These are phyloP conservation scores for Puccinia novopanici DNA, from an alignment of 1,284 basidiomycete genomes.

Conservation along the genomic window DNA sequence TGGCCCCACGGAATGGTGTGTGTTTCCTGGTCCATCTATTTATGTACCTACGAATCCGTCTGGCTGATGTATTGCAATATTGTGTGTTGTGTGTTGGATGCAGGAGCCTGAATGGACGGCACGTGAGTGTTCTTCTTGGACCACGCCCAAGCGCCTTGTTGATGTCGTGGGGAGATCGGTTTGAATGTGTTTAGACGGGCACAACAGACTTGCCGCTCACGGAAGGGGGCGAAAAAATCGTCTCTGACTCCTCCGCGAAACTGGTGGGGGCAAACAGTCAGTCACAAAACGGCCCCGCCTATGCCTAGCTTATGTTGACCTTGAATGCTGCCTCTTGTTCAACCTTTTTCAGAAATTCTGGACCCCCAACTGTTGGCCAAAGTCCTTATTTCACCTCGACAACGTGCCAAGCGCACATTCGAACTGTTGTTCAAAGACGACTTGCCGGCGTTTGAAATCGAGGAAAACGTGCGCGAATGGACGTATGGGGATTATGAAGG, in stretches of 20 bases:
- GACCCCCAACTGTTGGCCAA: conserved; percentile 77
- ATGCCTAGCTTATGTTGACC: conserved; percentile 46
- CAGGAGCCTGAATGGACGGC: conserved; percentile 44
- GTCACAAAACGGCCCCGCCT: conserved; percentile 57
- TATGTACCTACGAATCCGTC: background rate
- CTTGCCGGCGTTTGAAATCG: conserved; percentile 40
- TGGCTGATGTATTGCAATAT: background rate
- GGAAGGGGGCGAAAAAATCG: conserved; percentile 72
- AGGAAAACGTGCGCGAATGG: conserved; percentile 54
- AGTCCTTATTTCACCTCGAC: conserved; percentile 78
- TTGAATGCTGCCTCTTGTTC: background rate
- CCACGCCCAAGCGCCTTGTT: background rate
- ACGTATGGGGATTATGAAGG: conserved; percentile 55
- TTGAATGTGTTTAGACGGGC: conserved; percentile 71
- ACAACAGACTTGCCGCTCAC: conserved; percentile 84
- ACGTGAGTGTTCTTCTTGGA: conserved; percentile 18
- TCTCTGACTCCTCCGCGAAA: conserved; percentile 68
- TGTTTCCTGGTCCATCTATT: background rate
- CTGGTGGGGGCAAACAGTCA: conserved; percentile 76
- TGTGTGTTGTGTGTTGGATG: background rate
- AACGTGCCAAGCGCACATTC: conserved; percentile 80
- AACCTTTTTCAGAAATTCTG: conserved; percentile 67
- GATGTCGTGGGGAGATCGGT: background rate
- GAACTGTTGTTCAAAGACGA: conserved; percentile 69
- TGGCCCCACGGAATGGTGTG: conserved; percentile 43